Evolutionary conservation across 2,329 filamentous ascomycete species (phyloP).

Genomic region (Cladobotryum protrusum): DNA sequence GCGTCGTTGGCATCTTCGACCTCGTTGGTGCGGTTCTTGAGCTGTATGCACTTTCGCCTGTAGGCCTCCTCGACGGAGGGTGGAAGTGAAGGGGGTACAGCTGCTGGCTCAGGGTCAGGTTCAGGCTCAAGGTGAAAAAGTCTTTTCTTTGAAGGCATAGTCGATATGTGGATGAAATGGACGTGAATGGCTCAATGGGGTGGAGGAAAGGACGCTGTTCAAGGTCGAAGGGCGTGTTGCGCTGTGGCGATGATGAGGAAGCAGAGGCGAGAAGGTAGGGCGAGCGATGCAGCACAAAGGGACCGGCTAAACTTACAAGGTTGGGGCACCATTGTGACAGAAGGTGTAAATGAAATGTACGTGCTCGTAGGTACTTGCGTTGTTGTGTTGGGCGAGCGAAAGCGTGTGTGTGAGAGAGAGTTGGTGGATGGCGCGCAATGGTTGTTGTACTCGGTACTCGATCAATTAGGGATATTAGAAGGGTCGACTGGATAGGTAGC

Average conservation of each 20-base stretch:
- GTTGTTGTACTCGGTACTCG: background rate
- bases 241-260: background rate
- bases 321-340: slow-evolving; percentile 22
- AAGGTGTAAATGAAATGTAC: background rate
- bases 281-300: background rate
- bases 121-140: slow-evolving; percentile 32
- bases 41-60: slow-evolving; percentile 89
- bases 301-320: slow-evolving; percentile 20
- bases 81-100: slow-evolving; percentile 58
- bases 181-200: background rate
- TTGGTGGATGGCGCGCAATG: background rate
- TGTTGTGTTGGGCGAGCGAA: background rate
- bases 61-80: slow-evolving; percentile 95
- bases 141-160: slow-evolving; percentile 32
- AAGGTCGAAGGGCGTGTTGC: background rate
- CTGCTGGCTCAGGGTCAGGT: slow-evolving; percentile 35
- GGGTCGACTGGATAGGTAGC: no score
- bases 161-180: slow-evolving; percentile 7
- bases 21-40: slow-evolving; percentile 85
- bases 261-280: slow-evolving; percentile 8
- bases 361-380: no score
- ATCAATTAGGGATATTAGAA: no score
- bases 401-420: no score
- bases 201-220: no score
- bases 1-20: slow-evolving; percentile 89